These are phyloP conservation scores for Penicillium mononematosum DNA, from an alignment of 495 filamentous ascomycete genomes.

Conservation along the genomic window DNA sequence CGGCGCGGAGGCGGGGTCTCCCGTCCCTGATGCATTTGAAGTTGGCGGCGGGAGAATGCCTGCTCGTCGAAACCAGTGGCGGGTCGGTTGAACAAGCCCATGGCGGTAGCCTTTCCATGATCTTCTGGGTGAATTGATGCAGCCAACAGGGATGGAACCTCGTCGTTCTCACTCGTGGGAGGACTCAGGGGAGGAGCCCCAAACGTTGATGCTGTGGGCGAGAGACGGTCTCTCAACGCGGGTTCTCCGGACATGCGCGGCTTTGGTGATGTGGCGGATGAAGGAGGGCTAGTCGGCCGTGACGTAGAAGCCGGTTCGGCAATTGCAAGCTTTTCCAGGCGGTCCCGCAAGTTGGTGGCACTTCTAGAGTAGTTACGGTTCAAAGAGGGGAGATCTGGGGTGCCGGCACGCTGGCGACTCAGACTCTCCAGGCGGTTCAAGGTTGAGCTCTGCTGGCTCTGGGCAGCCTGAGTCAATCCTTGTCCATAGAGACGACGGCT, in stretches of 20 bases:
- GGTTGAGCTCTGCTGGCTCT: constrained; percentile 76
- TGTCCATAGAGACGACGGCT: constrained; percentile 82
- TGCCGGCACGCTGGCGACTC: constrained; percentile 49
- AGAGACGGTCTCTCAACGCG: constrained; percentile 26
- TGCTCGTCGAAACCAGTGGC: constrained; percentile 74
- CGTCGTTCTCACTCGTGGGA: constrained; percentile 66
- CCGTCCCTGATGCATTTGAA: constrained; percentile 70
- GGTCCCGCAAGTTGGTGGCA: constrained; percentile 55
- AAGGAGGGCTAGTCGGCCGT: constrained; percentile 53
- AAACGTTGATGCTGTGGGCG: constrained; percentile 29
- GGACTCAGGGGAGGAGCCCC: constrained; percentile 69
- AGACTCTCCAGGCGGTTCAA: constrained; percentile 77
- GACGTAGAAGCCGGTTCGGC: constrained; percentile 36
- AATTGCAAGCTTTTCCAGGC: constrained; percentile 51
- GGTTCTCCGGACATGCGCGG: constrained; percentile 24
- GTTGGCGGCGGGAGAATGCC: constrained; percentile 77
- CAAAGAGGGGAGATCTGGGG: constrained; percentile 38
- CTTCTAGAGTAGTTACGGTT: constrained; percentile 52
- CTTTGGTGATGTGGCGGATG: constrained; percentile 40
- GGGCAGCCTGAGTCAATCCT: constrained; percentile 71
- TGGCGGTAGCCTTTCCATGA: constrained; percentile 78
- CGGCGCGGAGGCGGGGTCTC: constrained; percentile 43
- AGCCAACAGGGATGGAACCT: constrained; percentile 52
- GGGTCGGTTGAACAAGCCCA: constrained; percentile 82
- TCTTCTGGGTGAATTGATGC: constrained; percentile 71